phyloP scores from a whole-genome alignment of 2,329 filamentous ascomycete genomes.

The Aspergillus puulaauensis region DNA sequence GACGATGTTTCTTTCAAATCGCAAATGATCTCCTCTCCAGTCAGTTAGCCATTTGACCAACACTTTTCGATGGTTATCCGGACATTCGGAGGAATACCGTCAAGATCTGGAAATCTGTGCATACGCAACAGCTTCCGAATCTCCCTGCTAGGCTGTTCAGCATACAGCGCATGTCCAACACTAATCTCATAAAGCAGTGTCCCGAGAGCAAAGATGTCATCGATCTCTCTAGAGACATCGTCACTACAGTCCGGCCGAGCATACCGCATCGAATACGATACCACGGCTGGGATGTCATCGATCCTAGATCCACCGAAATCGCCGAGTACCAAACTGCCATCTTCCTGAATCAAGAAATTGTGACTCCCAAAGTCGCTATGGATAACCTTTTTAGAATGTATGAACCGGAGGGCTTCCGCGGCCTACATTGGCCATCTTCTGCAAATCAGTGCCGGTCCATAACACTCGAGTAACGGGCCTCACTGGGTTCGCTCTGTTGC shows the following conservation, averaged over 20 bases:
- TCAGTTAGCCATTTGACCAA: not conserved
- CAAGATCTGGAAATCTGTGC: not conserved
- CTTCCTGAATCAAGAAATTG: slow-evolving; percentile 3
- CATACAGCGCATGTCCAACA: not conserved
- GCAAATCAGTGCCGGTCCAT: not conserved
- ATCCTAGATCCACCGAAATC: not conserved
- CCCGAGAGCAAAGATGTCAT: not conserved
- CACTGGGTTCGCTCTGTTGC: not conserved
- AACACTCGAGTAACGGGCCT: not conserved
- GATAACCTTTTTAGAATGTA: not conserved
- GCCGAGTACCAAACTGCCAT: not conserved
- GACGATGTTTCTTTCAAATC: not conserved
- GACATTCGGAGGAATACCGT: not conserved
- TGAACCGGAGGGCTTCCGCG: not conserved
- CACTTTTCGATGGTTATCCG: not conserved
- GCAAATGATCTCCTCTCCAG: not conserved
- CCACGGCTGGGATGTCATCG: not conserved
- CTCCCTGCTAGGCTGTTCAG: not conserved
- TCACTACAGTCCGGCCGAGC: not conserved
- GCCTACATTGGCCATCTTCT: not conserved
- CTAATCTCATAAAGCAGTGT: not conserved
- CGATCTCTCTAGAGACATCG: not conserved
- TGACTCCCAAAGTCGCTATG: not conserved
- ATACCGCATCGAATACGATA: not conserved
- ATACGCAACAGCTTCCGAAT: not conserved